phyloP scores from a whole-genome alignment of 169 alveolate genomes.

The Cyclospora cayetanensis region DNA sequence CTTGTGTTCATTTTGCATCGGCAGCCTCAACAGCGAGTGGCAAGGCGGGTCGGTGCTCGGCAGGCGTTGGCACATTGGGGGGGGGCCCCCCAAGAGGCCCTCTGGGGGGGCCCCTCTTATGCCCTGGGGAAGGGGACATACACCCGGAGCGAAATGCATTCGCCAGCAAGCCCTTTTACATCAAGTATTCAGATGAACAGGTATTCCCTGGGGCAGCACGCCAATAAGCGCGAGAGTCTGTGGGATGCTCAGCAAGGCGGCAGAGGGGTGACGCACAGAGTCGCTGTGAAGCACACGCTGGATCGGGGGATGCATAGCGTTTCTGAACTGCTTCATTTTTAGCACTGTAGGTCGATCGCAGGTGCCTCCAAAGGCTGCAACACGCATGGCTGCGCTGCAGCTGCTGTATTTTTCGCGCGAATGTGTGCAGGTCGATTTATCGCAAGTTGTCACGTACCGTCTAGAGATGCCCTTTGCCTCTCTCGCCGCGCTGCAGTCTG shows the following conservation, averaged over 20 bases:
- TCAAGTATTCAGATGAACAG: slow-evolving; percentile 77
- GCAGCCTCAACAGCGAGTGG: not conserved
- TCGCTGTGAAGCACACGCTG: no score
- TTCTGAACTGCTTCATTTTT: no score
- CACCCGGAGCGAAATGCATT: slow-evolving; percentile 25
- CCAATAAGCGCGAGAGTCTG: no score
- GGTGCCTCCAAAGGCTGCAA: no score
- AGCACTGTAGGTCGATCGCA: no score
- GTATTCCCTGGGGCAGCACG: no score
- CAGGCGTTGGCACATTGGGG: slow-evolving; percentile 3
- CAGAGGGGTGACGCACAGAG: no score
- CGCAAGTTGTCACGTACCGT: slow-evolving; percentile 42
- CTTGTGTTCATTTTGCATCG: not conserved
- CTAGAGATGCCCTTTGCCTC: slow-evolving; percentile 52
- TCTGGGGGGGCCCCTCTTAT: not conserved
- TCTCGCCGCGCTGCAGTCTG: not conserved
- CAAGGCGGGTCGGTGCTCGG: not conserved
- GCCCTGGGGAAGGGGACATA: not conserved
- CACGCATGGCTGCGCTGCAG: not conserved
- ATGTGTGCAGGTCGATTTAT: slow-evolving; percentile 24
- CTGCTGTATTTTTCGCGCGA: slow-evolving; percentile 13
- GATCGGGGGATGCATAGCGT: no score
- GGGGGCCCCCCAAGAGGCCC: not conserved
- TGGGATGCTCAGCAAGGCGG: no score
- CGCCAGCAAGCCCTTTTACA: slow-evolving; percentile 69